These are phyloP conservation scores for Ambrosiella beaveri DNA, from an alignment of 2,329 filamentous ascomycete genomes.

Conservation along the genomic window DNA sequence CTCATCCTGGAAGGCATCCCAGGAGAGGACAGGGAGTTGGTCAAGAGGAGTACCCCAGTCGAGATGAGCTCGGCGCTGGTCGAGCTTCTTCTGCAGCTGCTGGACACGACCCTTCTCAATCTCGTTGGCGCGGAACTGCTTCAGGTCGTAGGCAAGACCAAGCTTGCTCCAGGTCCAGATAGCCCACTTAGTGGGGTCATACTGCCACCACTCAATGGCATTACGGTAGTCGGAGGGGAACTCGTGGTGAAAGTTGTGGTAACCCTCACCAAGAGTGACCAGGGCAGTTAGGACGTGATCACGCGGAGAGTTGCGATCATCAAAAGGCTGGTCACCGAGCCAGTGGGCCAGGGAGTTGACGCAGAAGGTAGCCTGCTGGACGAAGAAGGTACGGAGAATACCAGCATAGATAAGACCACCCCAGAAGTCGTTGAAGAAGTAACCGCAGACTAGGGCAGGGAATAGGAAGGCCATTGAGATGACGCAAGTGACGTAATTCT, in stretches of 20 bases:
- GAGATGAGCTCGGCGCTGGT: conserved; percentile 64
- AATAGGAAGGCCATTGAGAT: conserved; percentile 60
- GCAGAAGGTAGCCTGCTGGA: conserved; percentile 85
- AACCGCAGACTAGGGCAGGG: conserved; percentile 56
- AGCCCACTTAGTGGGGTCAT: conserved; percentile 80
- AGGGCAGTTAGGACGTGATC: conserved; percentile 76
- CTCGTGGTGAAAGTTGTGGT: conserved; percentile 94
- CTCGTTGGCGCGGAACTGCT: conserved; percentile 81
- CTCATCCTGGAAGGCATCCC: conserved; percentile 70
- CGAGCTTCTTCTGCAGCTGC: conserved; percentile 82
- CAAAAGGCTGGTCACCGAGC: conserved; percentile 83
- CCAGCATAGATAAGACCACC: conserved; percentile 75
- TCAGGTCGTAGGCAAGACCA: conserved; percentile 70
- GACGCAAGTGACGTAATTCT: conserved; percentile 67
- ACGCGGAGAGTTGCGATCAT: conserved; percentile 79
- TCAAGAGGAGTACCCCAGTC: conserved; percentile 80
- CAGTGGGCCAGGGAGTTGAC: conserved; percentile 84
- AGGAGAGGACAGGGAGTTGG: conserved; percentile 68
- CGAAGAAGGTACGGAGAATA: conserved; percentile 74
- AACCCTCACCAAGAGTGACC: conserved; percentile 72
- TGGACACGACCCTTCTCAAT: conserved; percentile 84
- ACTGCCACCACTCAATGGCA: conserved; percentile 79
- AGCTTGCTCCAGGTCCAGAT: conserved; percentile 75
- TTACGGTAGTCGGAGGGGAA: conserved; percentile 90
- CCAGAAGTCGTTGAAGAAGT: conserved; percentile 64